These are phyloP conservation scores for Mycena epipterygia DNA, from an alignment of 768 basidiomycete species.

Conservation along the genomic window DNA sequence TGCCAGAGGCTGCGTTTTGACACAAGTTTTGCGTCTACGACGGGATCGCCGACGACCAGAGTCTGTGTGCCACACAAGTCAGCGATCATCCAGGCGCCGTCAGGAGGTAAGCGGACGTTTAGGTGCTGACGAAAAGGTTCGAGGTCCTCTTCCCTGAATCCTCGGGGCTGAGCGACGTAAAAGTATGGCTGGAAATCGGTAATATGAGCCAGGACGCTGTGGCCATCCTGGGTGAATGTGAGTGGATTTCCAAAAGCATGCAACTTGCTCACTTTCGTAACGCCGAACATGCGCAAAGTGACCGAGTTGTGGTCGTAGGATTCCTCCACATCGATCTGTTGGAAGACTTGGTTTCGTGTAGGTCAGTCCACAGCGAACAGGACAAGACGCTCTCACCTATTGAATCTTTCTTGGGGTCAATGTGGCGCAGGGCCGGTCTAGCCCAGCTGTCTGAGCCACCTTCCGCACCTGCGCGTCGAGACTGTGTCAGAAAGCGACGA, in stretches of 20 bases:
- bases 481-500: not conserved
- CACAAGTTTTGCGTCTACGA: slow-evolving; percentile 70
- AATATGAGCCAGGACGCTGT: slow-evolving; percentile 90
- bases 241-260: not conserved
- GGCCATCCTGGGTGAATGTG: slow-evolving; percentile 68
- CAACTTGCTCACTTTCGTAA: slow-evolving; percentile 76
- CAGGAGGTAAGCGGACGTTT: slow-evolving; percentile 69
- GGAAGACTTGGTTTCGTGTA: slow-evolving; percentile 75
- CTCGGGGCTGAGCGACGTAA: slow-evolving; percentile 89
- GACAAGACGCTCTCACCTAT: slow-evolving; percentile 66
- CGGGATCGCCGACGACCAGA: slow-evolving; percentile 49
- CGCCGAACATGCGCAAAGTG: slow-evolving; percentile 85
- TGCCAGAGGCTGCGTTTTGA: slow-evolving; percentile 87
- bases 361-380: not conserved
- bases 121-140: slow-evolving; percentile 74
- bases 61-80: slow-evolving; percentile 43
- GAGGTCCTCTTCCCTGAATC: slow-evolving; percentile 80
- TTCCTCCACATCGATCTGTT: slow-evolving; percentile 94
- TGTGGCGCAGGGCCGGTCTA: slow-evolving; percentile 66
- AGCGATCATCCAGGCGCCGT: not conserved
- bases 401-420: slow-evolving; percentile 73
- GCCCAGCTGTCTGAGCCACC: slow-evolving; percentile 85
- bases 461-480: slow-evolving; percentile 65
- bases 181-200: slow-evolving; percentile 93
- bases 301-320: slow-evolving; percentile 59